Evolutionary conservation across 2,329 filamentous ascomycete species (phyloP), one percentile per base, ranked within the genome.

Genomic region (Ceratocystis lukuohia): DNA sequence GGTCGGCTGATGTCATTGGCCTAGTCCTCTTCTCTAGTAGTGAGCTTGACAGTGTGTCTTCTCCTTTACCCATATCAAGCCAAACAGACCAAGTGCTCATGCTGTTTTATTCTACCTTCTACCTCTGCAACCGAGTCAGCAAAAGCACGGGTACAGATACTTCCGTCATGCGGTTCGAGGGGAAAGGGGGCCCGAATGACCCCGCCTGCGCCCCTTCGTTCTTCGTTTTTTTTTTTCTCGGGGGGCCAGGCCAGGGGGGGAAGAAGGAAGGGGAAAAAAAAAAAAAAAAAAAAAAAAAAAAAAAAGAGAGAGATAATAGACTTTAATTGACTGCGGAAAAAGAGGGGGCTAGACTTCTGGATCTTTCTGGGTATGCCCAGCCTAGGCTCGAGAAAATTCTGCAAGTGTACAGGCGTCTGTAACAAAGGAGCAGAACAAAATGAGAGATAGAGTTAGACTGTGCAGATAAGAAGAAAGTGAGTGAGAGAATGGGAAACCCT

Each of bases 1-100:
- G 10, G 33, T 59, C n/a, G 12, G 56, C 56, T 59, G 28, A 59
- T 59, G 56, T 59, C 56, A 59, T 59, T 59, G 28, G 37, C 12
- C 12, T 15, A 15, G 37, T 5, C 33, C 33, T 37, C 8, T 37
- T 5, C 33, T 10, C 33, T 10, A 12, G 33, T 37, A 37, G 33
- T 57, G 10, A 4, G 33, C 28, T 33, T 59, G 28, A n/a, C 17
- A n/a, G 56, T 41, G 37, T 41, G 12, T 41, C 37, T 41, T 41
- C 10, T 41, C 12, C 12, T 12, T 4, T 41, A 4, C 12, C 37
- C 37, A 41, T 41, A 41, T 15, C 50, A 48, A 48, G 5, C 25
- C 8, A 12, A 41, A 12, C 37, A 41, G 37, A 41, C 37, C 37
- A 12, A 41, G 37, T 15, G 3, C 37, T 41, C 37, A 41, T 15